Percentiles rank a stretch among this genome's conserved stretches.
Evolutionary conservation across 495 filamentous ascomycete species (phyloP).

Genomic region (Aspergillus sclerotiicarbonarius): DNA sequence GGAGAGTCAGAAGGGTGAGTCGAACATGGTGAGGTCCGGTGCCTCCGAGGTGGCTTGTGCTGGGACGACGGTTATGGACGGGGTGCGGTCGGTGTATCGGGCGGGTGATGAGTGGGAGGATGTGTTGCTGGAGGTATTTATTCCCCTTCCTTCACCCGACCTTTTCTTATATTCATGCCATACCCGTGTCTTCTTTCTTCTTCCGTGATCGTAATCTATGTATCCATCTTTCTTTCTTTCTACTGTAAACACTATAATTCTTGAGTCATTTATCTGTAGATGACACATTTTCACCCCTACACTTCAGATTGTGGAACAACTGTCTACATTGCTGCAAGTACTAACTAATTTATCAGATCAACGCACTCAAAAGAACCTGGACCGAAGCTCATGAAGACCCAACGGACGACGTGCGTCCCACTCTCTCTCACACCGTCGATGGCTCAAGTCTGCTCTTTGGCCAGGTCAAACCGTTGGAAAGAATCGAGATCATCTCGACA

Average conservation of each 20-base stretch:
- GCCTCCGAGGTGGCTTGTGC: neutral
- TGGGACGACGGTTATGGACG: conserved; percentile 8
- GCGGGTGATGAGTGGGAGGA: conserved; percentile 10
- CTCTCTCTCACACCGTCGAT: conserved; percentile 7
- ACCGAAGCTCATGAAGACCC: conserved; percentile 3
- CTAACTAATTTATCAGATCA: neutral
- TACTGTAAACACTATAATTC: neutral
- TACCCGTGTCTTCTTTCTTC: too few species aligned
- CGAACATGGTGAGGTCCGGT: neutral
- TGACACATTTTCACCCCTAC: too few species aligned
- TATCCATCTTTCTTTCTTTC: neutral
- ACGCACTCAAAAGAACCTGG: conserved; percentile 11
- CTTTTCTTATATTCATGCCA: neutral
- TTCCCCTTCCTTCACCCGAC: neutral
- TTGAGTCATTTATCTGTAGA: too few species aligned
- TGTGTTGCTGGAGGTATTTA: conserved; percentile 12
- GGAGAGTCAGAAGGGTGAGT: neutral
- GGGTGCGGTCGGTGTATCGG: conserved; percentile 9
- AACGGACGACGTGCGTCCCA: neutral
- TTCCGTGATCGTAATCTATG: too few species aligned
- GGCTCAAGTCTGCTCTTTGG: conserved; percentile 16
- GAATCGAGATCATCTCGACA: conserved; percentile 9
- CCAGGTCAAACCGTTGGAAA: conserved; percentile 8
- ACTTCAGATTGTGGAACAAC: too few species aligned
- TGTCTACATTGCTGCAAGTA: too few species aligned